Evolutionary conservation across 2,329 filamentous ascomycete species (phyloP), one percentile per base, ranked within the genome.

Genomic region (Aspergillus neoniger): DNA sequence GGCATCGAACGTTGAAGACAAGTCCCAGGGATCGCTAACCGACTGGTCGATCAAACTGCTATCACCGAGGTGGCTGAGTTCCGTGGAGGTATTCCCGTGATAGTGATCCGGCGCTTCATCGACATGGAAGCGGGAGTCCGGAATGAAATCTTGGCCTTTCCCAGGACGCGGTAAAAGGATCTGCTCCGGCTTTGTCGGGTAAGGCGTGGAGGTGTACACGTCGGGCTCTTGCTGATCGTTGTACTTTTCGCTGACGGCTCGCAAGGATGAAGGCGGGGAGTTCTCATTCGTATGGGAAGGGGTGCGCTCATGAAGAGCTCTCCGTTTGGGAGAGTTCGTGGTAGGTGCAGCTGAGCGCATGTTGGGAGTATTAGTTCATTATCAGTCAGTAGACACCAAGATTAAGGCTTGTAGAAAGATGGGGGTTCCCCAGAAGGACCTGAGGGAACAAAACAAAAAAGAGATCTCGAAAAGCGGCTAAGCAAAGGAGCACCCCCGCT

Each of bases 131-230:
- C 69, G 70, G 21, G 70, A 70, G 51, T 74, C 70, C 51, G 70
- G 65, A 49, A 72, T 64, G 39, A 71, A 73, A 25, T 72, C 66
- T 48, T 75, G 74, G n/a, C 74, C 75, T 67, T 75, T 75, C 12
- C 75, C 72, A 4, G 77, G 73, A 43, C 72, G 74, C 5, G 79
- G 79, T 14, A 78, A 63, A 30, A 81, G 70, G 21, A 81, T 72
- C 63, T 81, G 79, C 53, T 78, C 76, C 15, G 79, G 76, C 59
- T 80, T 81, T 12, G 79, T 80, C n/a, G 79, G 79, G 64, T 78
- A 81, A 15, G 79, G 79, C 15, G 74, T 79, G 39, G 74, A 66
- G 10, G 74, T 71, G 65, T 79, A 80, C 54, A 80, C 69, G 64
- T 77, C 70, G 49, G 66, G 67, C 52, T 76, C 74, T 55, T 77